Conservation (phyloP, 2,329 filamentous ascomycete genomes). For the Sporothrix brasiliensis region DNA sequence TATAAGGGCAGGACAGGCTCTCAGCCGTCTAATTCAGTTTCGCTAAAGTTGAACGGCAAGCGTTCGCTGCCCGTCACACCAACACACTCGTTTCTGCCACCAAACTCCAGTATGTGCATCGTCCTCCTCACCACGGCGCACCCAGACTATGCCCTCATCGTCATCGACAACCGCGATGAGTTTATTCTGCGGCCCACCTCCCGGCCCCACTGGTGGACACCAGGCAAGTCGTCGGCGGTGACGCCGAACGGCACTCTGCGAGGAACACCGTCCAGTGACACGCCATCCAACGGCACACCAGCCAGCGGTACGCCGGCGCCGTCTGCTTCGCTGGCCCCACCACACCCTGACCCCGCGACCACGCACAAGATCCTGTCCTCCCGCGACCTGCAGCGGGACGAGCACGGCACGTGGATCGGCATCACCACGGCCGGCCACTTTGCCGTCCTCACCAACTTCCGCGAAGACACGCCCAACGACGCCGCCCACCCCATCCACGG, state of each 20-base stretch:
- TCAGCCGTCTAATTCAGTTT: too few relatives aligned
- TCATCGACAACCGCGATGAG: constrained; percentile 78
- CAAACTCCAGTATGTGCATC: constrained; percentile 67
- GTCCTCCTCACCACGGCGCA: constrained; percentile 74
- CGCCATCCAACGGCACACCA: neutral
- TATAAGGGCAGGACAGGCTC: neutral
- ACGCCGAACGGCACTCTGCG: constrained; percentile 18
- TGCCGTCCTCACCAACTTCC: constrained; percentile 68
- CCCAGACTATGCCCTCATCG: constrained; percentile 72
- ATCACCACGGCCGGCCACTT: constrained; percentile 62
- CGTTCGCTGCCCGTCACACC: neutral
- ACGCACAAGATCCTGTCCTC: constrained; percentile 57
- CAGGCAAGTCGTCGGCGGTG: constrained; percentile 39
- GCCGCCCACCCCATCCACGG: constrained; percentile 57
- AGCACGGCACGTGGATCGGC: constrained; percentile 68
- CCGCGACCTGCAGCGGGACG: constrained; percentile 62
- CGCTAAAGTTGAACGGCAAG: neutral
- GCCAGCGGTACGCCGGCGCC: neutral
- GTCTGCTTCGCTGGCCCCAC: neutral
- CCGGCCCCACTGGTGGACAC: constrained; percentile 65
- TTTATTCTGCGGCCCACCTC: constrained; percentile 67
- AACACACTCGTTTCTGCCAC: too few relatives aligned
- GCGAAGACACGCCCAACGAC: constrained; percentile 57
- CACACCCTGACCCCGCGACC: neutral
- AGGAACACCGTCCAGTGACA: constrained; percentile 19